phyloP scores from a whole-genome alignment of 1,139 yeast species.

The Hyphopichia burtonii region DNA sequence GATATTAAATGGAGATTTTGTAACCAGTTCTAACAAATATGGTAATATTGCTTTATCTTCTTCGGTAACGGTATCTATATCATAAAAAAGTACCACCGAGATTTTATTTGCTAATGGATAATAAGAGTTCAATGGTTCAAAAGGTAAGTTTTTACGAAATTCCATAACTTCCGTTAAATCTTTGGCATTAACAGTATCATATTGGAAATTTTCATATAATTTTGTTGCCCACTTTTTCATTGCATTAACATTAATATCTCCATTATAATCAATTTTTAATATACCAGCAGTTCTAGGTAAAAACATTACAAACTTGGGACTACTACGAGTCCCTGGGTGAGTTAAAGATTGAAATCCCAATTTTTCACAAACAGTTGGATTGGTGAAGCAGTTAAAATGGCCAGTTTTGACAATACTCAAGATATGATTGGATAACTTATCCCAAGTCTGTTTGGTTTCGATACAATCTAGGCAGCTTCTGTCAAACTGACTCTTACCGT shows the following conservation, averaged over 20 bases:
- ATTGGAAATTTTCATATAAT: slow-evolving; percentile 35
- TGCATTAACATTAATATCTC: slow-evolving; percentile 19
- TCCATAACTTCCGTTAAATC: slow-evolving; percentile 44
- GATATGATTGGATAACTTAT: slow-evolving; percentile 50
- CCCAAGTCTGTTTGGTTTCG: slow-evolving; percentile 57
- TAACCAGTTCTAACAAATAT: slow-evolving; percentile 56
- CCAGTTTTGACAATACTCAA: slow-evolving; percentile 44
- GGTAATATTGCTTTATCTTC: slow-evolving; percentile 66
- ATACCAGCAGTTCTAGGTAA: slow-evolving; percentile 39
- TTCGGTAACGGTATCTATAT: slow-evolving; percentile 45
- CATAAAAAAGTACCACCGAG: slow-evolving; percentile 55
- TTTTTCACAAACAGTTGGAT: slow-evolving; percentile 48
- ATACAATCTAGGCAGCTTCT: slow-evolving; percentile 48
- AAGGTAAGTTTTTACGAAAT: slow-evolving; percentile 31
- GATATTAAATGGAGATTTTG: slow-evolving; percentile 55
- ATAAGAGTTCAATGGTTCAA: slow-evolving; percentile 30
- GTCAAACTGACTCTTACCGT: slow-evolving; percentile 34
- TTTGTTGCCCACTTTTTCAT: slow-evolving; percentile 35
- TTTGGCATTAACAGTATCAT: slow-evolving; percentile 37
- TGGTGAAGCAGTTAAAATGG: slow-evolving; percentile 58
- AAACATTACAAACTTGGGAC: slow-evolving; percentile 37
- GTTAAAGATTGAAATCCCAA: slow-evolving; percentile 41
- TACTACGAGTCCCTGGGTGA: slow-evolving; percentile 10
- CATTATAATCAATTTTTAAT: slow-evolving; percentile 35
- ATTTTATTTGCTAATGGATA: slow-evolving; percentile 45